These are phyloP conservation scores for Cordyceps javanica DNA, from an alignment of 2,329 filamentous ascomycete genomes.

Conservation along the genomic window DNA sequence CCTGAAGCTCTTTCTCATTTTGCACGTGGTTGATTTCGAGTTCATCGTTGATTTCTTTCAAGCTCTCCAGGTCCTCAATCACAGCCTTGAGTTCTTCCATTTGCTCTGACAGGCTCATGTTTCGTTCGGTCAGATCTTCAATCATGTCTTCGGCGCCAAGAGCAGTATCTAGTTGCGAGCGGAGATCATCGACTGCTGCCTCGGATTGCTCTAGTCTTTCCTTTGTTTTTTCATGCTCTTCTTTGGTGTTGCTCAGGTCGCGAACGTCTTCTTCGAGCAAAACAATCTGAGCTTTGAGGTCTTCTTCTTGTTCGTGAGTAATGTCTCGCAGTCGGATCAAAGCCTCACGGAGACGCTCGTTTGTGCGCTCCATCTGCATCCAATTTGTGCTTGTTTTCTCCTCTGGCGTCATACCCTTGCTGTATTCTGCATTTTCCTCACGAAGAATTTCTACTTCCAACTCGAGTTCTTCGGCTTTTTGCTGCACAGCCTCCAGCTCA, in stretches of 20 bases:
- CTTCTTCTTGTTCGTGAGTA: constrained; percentile 76
- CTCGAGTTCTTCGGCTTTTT: constrained; percentile 75
- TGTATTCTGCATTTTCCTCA: constrained; percentile 81
- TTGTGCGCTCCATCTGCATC: constrained; percentile 86
- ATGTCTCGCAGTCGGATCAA: constrained; percentile 79
- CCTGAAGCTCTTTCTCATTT: constrained; percentile 88
- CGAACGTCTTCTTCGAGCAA: constrained; percentile 67
- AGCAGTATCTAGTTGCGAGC: constrained; percentile 84
- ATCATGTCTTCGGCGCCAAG: constrained; percentile 90
- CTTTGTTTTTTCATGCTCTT: constrained; percentile 63
- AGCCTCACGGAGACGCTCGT: constrained; percentile 80
- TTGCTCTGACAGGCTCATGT: constrained; percentile 74
- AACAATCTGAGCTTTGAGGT: constrained; percentile 69
- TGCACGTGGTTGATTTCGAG: constrained; percentile 90
- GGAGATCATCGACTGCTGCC: constrained; percentile 73
- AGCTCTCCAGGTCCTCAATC: constrained; percentile 79
- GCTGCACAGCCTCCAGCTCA: constrained; percentile 71
- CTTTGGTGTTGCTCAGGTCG: constrained; percentile 60
- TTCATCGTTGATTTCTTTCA: constrained; percentile 92
- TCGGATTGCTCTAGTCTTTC: constrained; percentile 70
- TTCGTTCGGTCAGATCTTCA: constrained; percentile 82
- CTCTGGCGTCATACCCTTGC: constrained; percentile 79
- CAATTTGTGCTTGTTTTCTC: constrained; percentile 82
- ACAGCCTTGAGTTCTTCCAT: constrained; percentile 75
- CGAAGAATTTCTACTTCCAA: constrained; percentile 81